Conservation (phyloP, 129 eudicot species). For the Chrysanthemum seticuspe region DNA sequence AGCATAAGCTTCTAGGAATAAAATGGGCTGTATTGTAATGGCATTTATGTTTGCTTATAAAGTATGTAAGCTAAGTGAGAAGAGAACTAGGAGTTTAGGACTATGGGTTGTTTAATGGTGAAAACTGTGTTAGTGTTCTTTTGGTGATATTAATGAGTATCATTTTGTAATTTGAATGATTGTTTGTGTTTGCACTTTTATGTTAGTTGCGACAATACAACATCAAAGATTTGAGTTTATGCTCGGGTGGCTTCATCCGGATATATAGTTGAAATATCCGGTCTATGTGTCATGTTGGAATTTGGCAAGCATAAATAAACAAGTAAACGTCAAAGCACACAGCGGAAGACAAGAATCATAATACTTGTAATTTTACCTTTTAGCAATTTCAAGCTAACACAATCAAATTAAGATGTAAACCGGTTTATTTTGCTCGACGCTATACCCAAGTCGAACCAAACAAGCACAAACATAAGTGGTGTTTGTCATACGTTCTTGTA, state of each 20-base stretch:
- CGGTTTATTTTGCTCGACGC: no score
- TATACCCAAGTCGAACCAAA: no score
- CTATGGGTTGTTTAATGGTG: not conserved
- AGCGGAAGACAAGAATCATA: no score
- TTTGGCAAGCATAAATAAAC: no score
- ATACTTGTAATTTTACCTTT: no score
- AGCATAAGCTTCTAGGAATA: not conserved
- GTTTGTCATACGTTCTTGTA: no score
- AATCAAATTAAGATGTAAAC: no score
- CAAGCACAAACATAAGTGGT: no score
- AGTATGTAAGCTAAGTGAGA: not conserved
- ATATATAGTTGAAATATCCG: not conserved
- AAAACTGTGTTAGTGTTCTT: not conserved
- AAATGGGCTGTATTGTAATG: not conserved
- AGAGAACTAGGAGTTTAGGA: not conserved
- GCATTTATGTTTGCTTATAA: slow-evolving; percentile 5
- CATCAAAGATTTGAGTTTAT: not conserved
- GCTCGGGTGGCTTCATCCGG: not conserved
- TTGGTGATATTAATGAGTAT: slow-evolving; percentile 2
- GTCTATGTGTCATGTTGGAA: no score
- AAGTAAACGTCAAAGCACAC: no score
- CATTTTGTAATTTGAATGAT: not conserved
- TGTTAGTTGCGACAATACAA: not conserved
- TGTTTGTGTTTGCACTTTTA: not conserved
- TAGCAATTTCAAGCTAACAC: no score